Evolutionary conservation across 768 basidiomycete species (phyloP).

Genomic region (Leucocoprinus sp.): DNA sequence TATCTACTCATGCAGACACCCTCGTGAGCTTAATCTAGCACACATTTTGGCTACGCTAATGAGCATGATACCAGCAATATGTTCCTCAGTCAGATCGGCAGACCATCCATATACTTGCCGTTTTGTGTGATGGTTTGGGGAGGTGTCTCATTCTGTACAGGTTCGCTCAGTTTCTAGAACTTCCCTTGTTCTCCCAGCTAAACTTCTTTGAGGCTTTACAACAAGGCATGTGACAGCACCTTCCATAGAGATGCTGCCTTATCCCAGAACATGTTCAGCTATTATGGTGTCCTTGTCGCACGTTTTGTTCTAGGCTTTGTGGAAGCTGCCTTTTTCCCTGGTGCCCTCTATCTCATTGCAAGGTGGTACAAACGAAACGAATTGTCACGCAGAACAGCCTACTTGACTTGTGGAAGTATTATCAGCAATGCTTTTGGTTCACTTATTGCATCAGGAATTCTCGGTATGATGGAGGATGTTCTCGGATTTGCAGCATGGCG

Average conservation of each 20-base stretch:
- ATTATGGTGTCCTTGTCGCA: constrained; percentile 52
- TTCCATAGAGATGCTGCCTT: not conserved
- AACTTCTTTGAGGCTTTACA: constrained; percentile 27
- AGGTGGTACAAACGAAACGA: constrained; percentile 72
- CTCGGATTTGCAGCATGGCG: constrained; percentile 68
- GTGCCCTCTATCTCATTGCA: constrained; percentile 53
- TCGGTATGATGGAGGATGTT: constrained; percentile 62
- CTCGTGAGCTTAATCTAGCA: constrained; percentile 31
- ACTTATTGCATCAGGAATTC: constrained; percentile 68
- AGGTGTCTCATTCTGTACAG: constrained; percentile 39
- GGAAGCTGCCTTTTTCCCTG: constrained; percentile 68
- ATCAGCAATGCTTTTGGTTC: constrained; percentile 80
- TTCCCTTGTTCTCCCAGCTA: not conserved
- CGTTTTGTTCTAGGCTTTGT: constrained; percentile 74
- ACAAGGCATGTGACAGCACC: constrained; percentile 21
- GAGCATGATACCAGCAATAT: constrained; percentile 42
- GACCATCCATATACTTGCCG: constrained; percentile 58
- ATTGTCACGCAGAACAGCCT: constrained; percentile 58
- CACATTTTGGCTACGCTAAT: not conserved
- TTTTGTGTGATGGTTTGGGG: constrained; percentile 65
- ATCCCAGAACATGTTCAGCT: constrained; percentile 30
- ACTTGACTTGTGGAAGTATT: constrained; percentile 64
- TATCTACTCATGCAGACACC: constrained; percentile 69
- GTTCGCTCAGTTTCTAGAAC: constrained; percentile 20
- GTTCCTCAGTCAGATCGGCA: constrained; percentile 54